phyloP scores from a whole-genome alignment of 148 eudicot species.

The Mesembryanthemum crystallinum region DNA sequence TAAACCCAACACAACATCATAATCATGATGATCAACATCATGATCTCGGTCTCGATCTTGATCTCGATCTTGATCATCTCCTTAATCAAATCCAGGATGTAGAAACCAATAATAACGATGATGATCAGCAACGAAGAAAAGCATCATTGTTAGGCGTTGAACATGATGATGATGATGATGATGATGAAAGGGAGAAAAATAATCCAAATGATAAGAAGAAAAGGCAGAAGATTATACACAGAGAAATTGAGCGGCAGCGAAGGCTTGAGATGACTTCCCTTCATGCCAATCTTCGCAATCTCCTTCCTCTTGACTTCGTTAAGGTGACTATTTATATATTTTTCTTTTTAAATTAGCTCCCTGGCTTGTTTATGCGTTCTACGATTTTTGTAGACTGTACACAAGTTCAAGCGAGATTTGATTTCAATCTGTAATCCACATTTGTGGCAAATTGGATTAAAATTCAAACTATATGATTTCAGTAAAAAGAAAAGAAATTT shows the following conservation, averaged over 20 bases:
- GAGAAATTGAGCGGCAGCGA: conserved; percentile 42
- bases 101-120: no score
- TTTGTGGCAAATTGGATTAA: no score
- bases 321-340: conserved; percentile 15
- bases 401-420: no score
- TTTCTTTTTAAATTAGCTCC: no score
- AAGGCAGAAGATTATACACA: conserved; percentile 26
- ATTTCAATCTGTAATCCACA: no score
- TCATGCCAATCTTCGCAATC: conserved; percentile 31
- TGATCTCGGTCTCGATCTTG: background rate
- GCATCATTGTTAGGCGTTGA: background rate
- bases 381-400: no score
- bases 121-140: background rate
- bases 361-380: no score
- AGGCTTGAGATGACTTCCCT: conserved; percentile 46
- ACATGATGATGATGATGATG: background rate
- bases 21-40: background rate
- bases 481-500: no score
- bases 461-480: no score
- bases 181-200: background rate
- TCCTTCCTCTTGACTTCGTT: conserved; percentile 35
- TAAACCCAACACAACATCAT: background rate
- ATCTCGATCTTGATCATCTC: background rate
- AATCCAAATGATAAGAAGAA: conserved; percentile 19
- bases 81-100: background rate